These are phyloP conservation scores for Eucalyptus erythrocorys DNA, from an alignment of 345 rosid species.

Conservation along the genomic window DNA sequence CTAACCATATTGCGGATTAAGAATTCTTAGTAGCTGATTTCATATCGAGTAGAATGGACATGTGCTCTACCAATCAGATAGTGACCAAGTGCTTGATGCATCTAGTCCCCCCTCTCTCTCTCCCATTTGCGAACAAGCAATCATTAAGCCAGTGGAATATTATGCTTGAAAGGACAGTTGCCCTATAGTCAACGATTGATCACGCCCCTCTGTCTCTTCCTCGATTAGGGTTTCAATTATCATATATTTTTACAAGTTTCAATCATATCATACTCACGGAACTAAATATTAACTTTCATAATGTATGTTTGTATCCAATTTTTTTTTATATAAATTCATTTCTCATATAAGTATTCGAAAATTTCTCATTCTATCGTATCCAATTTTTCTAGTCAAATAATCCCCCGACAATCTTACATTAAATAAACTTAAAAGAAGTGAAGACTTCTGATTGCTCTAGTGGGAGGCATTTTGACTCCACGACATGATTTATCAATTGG, in stretches of 20 bases:
- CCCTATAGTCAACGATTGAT: not conserved
- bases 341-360: not conserved
- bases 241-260: not conserved
- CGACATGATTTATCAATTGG: not conserved
- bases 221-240: not conserved
- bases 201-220: not conserved
- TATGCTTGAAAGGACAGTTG: not conserved
- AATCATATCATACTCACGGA: not conserved
- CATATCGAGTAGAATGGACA: not conserved
- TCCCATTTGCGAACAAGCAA: not conserved
- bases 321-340: not conserved
- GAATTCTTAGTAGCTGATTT: not conserved
- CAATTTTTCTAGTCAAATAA: not conserved
- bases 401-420: not conserved
- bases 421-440: not conserved
- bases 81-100: not conserved
- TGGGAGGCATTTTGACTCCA: not conserved
- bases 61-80: not conserved
- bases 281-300: not conserved
- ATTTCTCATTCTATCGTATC: not conserved
- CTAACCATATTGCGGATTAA: not conserved
- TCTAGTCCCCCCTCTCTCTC: not conserved
- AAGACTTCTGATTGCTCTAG: not conserved
- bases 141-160: not conserved
- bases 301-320: not conserved